Conservation (phyloP, 2,329 filamentous ascomycete genomes). For the Xylaria sp. region DNA sequence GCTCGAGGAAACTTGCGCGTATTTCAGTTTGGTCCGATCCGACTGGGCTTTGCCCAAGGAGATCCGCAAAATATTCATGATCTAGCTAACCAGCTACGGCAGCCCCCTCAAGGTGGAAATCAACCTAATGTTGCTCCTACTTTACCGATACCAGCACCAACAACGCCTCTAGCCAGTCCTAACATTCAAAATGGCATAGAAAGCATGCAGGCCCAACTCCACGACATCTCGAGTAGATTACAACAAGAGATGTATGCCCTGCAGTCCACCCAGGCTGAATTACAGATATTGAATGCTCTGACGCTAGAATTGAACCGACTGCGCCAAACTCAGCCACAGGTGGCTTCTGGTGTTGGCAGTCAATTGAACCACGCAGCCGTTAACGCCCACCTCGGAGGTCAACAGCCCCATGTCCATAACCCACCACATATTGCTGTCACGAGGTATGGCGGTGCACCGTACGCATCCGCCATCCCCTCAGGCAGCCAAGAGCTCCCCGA, state of each 20-base stretch:
- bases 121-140: conserved; percentile 36
- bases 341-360: conserved; percentile 35
- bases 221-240: conserved; percentile 75
- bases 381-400: conserved; percentile 38
- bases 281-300: conserved; percentile 74
- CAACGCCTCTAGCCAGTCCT: conserved; percentile 11
- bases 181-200: conserved; percentile 37
- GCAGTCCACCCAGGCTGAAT: conserved; percentile 72
- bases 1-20: conserved; percentile 64
- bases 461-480: conserved; percentile 64
- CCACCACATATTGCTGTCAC: conserved; percentile 55
- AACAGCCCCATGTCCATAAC: conserved; percentile 36
- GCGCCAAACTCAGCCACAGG: conserved; percentile 61
- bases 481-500: conserved; percentile 71
- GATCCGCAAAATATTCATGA: conserved; percentile 72
- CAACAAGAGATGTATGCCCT: conserved; percentile 73
- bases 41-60: conserved; percentile 80
- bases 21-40: conserved; percentile 78
- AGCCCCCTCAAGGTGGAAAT: conserved; percentile 52
- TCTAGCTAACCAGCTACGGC: conserved; percentile 71
- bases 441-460: conserved; percentile 59
- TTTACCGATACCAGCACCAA: conserved; percentile 27
- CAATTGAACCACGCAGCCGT: conserved; percentile 40
- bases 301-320: conserved; percentile 75
- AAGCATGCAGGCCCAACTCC: conserved; percentile 69